A percentile compares a stretch with the other conserved stretches of the same genome.
Conservation (phyloP, 2,329 filamentous ascomycete genomes). For the Nemania sp. region DNA sequence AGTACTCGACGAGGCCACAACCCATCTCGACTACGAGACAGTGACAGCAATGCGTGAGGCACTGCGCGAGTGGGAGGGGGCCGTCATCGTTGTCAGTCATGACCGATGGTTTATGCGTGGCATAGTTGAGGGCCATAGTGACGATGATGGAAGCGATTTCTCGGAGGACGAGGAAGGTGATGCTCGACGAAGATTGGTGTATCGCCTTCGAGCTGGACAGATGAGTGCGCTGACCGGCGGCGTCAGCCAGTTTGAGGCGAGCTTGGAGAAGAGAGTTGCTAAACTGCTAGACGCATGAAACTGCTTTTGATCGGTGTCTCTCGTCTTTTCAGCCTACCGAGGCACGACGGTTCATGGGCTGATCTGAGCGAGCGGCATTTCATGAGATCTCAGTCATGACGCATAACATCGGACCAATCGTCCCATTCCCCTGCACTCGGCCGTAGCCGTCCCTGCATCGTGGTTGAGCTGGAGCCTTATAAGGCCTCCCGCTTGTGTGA, state of each 20-base stretch:
- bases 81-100: conserved; percentile 77
- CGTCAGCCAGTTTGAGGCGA: conserved; percentile 62
- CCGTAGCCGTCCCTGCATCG: not conserved
- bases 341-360: not conserved
- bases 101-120: conserved; percentile 80
- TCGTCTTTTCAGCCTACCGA: not conserved
- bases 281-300: conserved; percentile 28
- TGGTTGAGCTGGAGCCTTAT: not conserved
- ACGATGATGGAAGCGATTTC: conserved; percentile 44
- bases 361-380: not conserved
- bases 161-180: conserved; percentile 50
- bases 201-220: conserved; percentile 61
- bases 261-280: conserved; percentile 32
- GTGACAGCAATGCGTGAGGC: conserved; percentile 71
- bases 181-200: conserved; percentile 58
- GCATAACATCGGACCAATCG: not conserved
- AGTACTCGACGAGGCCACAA: conserved; percentile 80
- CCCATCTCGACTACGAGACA: conserved; percentile 82
- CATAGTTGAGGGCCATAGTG: conserved; percentile 66
- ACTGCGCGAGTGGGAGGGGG: conserved; percentile 70
- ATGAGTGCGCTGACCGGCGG: conserved; percentile 60
- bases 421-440: not conserved
- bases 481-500: not conserved
- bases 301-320: not conserved
- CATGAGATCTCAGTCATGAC: not conserved